phyloP scores from a whole-genome alignment of 1,284 basidiomycete species.

The Chalciporus piperatoides region DNA sequence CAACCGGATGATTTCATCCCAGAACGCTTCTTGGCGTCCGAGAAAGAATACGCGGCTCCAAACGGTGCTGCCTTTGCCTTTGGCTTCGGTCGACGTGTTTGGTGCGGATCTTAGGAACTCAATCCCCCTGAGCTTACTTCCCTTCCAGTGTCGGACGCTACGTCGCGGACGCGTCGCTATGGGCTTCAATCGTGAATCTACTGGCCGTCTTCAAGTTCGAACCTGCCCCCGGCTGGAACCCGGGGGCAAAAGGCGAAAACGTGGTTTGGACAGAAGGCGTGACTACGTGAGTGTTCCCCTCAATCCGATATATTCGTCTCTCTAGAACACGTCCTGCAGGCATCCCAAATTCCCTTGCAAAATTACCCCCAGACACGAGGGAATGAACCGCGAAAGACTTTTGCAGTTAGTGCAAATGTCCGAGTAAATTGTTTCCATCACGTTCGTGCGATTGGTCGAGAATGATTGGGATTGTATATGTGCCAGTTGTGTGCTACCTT shows the following conservation, averaged over 20 bases:
- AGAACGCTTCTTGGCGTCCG: slow-evolving; percentile 34
- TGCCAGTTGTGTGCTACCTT: neutral
- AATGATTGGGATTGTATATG: neutral
- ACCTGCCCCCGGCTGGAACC: slow-evolving; percentile 2
- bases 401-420: neutral
- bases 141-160: slow-evolving; percentile 27
- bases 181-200: slow-evolving; percentile 12
- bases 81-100: slow-evolving; percentile 43
- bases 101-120: slow-evolving; percentile 22
- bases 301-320: neutral
- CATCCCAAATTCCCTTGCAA: slow-evolving; percentile 11
- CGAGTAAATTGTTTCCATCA: neutral
- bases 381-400: neutral
- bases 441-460: neutral
- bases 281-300: slow-evolving; percentile 4
- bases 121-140: neutral
- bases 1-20: slow-evolving; percentile 41
- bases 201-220: slow-evolving; percentile 11
- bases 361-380: slow-evolving; percentile 9
- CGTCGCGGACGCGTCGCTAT: slow-evolving; percentile 35
- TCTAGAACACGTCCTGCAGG: neutral
- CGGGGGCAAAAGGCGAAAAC: slow-evolving; percentile 9
- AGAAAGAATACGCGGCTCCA: neutral
- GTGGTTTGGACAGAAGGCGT: slow-evolving; percentile 13
- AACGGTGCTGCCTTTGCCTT: slow-evolving; percentile 37